A percentile compares a stretch with the other conserved stretches of the same genome.
Evolutionary conservation across 2,329 filamentous ascomycete species (phyloP).

Genomic region (Aspergillus tamarii): DNA sequence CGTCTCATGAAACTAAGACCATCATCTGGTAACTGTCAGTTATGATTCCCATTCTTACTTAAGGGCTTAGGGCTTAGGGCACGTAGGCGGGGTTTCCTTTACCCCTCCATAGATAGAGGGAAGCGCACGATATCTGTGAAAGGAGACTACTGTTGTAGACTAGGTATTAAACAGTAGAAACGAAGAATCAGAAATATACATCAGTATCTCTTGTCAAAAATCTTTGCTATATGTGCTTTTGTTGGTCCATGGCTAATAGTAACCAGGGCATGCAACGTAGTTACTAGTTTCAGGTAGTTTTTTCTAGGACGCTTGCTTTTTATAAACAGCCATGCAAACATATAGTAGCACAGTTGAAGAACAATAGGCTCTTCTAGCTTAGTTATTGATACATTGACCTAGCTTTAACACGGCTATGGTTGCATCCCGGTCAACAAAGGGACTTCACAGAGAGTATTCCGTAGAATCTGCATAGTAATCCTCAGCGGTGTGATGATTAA

Average conservation of each 20-base stretch:
- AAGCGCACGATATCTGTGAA: neutral
- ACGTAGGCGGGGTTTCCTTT: slow-evolving; percentile 29
- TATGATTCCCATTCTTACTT: neutral
- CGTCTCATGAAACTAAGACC: neutral
- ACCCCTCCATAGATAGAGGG: slow-evolving; percentile 23
- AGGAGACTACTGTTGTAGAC: neutral
- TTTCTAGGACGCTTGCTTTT: too few species aligned
- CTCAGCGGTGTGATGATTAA: too few species aligned
- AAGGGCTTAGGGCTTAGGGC: slow-evolving; percentile 42
- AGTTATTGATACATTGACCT: too few species aligned
- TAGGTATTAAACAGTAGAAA: neutral
- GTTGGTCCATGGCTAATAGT: neutral
- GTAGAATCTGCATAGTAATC: too few species aligned
- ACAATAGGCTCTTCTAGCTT: too few species aligned
- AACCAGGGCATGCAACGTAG: too few species aligned
- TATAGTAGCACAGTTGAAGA: too few species aligned
- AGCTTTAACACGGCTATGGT: neutral
- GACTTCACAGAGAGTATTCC: too few species aligned
- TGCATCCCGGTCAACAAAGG: neutral
- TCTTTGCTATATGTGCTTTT: neutral
- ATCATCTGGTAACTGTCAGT: neutral
- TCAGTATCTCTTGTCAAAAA: neutral
- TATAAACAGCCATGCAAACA: too few species aligned
- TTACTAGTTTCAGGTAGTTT: too few species aligned
- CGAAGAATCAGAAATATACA: neutral